These are phyloP conservation scores for Scheffersomyces segobiensis DNA, from an alignment of 1,139 yeast genomes.

Conservation along the genomic window DNA sequence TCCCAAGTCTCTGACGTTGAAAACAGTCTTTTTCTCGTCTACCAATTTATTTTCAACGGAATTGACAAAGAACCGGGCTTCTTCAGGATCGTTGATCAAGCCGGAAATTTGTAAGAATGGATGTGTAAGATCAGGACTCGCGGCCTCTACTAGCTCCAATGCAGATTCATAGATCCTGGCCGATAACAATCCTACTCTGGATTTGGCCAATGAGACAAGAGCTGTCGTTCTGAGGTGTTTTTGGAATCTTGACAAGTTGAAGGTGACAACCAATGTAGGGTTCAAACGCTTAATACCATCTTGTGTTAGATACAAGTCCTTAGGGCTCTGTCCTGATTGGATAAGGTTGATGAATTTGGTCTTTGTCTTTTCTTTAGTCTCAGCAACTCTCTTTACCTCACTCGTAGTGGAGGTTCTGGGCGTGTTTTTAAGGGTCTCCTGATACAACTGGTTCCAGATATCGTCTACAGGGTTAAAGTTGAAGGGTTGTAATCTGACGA, in stretches of 20 bases:
- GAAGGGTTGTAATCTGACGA: constrained; percentile 46
- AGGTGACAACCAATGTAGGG: constrained; percentile 53
- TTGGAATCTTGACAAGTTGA: constrained; percentile 67
- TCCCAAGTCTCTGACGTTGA: constrained; percentile 56
- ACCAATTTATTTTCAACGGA: constrained; percentile 36
- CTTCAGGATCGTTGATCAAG: constrained; percentile 43
- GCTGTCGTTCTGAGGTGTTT: constrained; percentile 67
- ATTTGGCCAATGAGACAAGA: constrained; percentile 61
- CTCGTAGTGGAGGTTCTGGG: constrained; percentile 53
- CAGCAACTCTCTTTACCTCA: constrained; percentile 64
- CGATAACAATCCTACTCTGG: constrained; percentile 70
- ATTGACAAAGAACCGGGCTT: constrained; percentile 25
- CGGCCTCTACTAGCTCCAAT: constrained; percentile 58
- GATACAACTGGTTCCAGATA: constrained; percentile 55
- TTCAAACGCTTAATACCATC: constrained; percentile 45
- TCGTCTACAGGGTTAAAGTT: constrained; percentile 52
- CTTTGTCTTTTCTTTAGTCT: constrained; percentile 65
- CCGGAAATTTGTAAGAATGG: constrained; percentile 36
- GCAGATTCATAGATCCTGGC: constrained; percentile 65
- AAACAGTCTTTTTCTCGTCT: constrained; percentile 42
- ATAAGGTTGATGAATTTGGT: constrained; percentile 38
- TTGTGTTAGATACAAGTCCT: constrained; percentile 29
- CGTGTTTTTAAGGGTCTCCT: constrained; percentile 48
- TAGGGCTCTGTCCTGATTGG: constrained; percentile 29
- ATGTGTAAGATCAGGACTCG: constrained; percentile 43